Percentiles rank a stretch among this genome's conserved stretches.
These are phyloP conservation scores for Ophiosphaerella herpotricha DNA, from an alignment of 2,329 filamentous ascomycete species.

Conservation along the genomic window DNA sequence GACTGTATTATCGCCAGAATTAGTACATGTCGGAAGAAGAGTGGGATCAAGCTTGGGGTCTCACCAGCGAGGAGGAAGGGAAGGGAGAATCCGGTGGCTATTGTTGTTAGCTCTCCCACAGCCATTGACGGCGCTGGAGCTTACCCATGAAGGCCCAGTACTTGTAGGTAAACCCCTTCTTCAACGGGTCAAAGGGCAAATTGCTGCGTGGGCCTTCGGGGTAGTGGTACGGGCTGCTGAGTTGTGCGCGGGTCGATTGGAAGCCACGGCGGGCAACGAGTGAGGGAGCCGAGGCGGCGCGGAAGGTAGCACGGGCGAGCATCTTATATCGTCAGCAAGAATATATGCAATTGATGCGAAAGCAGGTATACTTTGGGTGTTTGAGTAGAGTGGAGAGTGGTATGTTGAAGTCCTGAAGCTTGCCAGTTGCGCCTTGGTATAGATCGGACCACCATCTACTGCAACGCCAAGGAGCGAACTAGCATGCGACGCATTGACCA, in stretches of 20 bases:
- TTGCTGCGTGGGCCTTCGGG: constrained; percentile 93
- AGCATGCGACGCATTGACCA: no score
- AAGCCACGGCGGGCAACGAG: constrained; percentile 88
- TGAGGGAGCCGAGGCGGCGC: constrained; percentile 63
- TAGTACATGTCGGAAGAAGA: constrained; percentile 15
- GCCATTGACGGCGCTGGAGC: constrained; percentile 28
- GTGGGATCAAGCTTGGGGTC: constrained; percentile 24
- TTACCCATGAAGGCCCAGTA: constrained; percentile 82
- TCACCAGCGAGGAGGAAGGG: constrained; percentile 69
- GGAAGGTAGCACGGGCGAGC: constrained; percentile 70
- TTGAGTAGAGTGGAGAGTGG: constrained; percentile 30
- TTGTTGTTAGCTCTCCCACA: constrained; percentile 43
- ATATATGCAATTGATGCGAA: constrained; percentile 27
- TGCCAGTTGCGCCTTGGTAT: constrained; percentile 1
- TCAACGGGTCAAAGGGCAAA: constrained; percentile 95
- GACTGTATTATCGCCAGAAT: constrained; percentile 50
- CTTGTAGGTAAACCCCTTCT: constrained; percentile 78
- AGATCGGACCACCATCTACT: constrained; percentile 3
- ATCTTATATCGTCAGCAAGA: constrained; percentile 64
- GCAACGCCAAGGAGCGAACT: no score
- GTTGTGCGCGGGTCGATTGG: constrained; percentile 83
- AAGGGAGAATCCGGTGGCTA: constrained; percentile 62
- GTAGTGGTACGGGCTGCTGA: constrained; percentile 96
- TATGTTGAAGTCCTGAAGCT: constrained; percentile 8
- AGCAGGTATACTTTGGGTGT: constrained; percentile 34